Evolutionary conservation across 106 monocot genomes (phyloP), one percentile per base, ranked within the genome.

Genomic region (Phalaenopsis aphrodite): DNA sequence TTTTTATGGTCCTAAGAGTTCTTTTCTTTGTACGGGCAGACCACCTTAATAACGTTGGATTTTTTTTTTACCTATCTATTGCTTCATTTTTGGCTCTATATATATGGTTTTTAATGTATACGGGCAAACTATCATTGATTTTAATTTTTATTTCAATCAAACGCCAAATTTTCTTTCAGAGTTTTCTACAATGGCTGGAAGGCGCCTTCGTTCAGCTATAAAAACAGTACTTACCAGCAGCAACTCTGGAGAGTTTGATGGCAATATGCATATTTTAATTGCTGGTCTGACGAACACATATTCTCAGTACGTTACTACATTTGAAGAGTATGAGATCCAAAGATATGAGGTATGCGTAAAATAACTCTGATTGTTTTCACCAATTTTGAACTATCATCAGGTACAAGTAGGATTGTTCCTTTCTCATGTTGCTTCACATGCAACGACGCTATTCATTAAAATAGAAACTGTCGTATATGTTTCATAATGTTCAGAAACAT

Each of bases 151-250:
- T 38, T 69, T 11, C 56, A n/a, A 39, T 49, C 12, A 52, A 41
- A 71, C 72, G 56, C 58, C 52, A 47, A 64, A 21, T 42, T 30
- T 39, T 83, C 38, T 75, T 84, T 16, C 86, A 96, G 96, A 96
- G 76, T 96, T 96, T 77, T 90, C 91, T 42, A 96, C 96, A 43
- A 96, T 96, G 96, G 88, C 96, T 78, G 96, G 96, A 47, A 91
- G 96, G 83, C 89, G 96, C 77, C 87, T 96, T 17, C 89, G 96
- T 21, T 86, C 88, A 81, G 91, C 96, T 83, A 91, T 96, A 30
- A 78, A 79, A 80, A 76, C 75, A 49, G 85, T 90, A 10, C 87
- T 96, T 55, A 86, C 81, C 37, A 84, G 67, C 68, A 79, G 79
- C 23, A 81, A 72, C 68, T 77, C 72, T 68, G 84, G 77, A 37